These are phyloP conservation scores for Rubus idaeus DNA, from an alignment of 306 rosid genomes.

Conservation along the genomic window DNA sequence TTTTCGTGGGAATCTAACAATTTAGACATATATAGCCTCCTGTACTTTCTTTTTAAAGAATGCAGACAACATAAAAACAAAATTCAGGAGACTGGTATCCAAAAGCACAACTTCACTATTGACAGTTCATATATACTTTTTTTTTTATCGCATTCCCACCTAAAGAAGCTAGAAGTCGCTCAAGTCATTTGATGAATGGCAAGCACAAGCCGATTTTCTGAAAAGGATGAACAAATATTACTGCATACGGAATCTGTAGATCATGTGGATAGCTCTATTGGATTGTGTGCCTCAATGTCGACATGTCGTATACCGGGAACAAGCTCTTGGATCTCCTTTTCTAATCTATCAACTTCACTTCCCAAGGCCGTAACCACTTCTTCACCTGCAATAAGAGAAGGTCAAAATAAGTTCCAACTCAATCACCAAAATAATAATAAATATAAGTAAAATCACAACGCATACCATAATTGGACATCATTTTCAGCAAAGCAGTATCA, in stretches of 20 bases:
- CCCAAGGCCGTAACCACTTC: constrained; percentile 98
- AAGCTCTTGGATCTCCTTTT: constrained; percentile 84
- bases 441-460: background rate
- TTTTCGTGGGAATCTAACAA: too few relatives aligned
- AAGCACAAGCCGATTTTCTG: background rate
- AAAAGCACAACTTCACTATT: background rate
- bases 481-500: constrained; percentile 50
- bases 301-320: constrained; percentile 96
- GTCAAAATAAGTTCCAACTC: constrained; percentile 8
- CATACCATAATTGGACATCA: constrained; percentile 88
- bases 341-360: constrained; percentile 95
- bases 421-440: constrained; percentile 7
- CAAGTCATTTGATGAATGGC: constrained; percentile 1
- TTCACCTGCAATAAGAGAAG: constrained; percentile 58
- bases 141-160: background rate
- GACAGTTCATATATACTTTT: background rate
- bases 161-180: background rate
- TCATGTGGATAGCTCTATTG: constrained; percentile 48
- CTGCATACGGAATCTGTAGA: constrained; percentile 5
- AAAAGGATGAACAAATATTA: constrained; percentile 18
- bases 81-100: background rate
- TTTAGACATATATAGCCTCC: background rate
- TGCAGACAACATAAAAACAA: background rate
- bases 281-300: constrained; percentile 98
- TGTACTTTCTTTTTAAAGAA: background rate